phyloP scores from a whole-genome alignment of 2,329 filamentous ascomycete species.

The Thermomyces lanuginosus region DNA sequence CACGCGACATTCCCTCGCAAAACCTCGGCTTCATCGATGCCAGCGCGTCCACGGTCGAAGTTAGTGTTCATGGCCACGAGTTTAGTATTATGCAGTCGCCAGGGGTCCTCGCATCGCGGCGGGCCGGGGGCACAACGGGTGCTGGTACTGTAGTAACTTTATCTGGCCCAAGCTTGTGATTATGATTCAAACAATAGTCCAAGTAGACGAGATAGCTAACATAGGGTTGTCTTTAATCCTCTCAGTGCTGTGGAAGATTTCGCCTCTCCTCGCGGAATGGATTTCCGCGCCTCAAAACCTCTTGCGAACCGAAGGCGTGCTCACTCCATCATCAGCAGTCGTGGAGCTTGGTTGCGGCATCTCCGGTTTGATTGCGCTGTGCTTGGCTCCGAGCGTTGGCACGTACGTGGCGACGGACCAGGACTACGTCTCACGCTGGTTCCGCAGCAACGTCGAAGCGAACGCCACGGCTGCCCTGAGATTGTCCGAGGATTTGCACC shows the following conservation, averaged over 20 bases:
- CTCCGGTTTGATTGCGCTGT: constrained; percentile 59
- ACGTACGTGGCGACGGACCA: constrained; percentile 77
- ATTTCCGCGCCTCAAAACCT: constrained; percentile 35
- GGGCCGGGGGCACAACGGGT: constrained; percentile 57
- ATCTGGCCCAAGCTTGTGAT: too few species aligned
- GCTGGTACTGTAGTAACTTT: too few species aligned
- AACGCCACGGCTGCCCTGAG: constrained; percentile 10
- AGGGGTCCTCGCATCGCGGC: constrained; percentile 58
- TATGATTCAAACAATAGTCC: too few species aligned
- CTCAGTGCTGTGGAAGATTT: constrained; percentile 78
- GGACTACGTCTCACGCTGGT: constrained; percentile 58
- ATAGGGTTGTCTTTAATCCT: too few species aligned
- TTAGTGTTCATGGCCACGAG: constrained; percentile 53
- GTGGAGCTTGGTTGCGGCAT: constrained; percentile 84
- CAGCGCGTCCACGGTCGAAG: constrained; percentile 45
- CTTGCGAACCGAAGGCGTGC: too few species aligned
- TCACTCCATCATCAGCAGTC: constrained; percentile 41
- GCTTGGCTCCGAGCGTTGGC: constrained; percentile 43
- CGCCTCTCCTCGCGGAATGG: constrained; percentile 69
- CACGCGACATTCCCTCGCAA: constrained; percentile 53
- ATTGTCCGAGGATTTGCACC: constrained; percentile 1
- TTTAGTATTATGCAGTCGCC: constrained; percentile 72
- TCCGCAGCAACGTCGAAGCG: constrained; percentile 56
- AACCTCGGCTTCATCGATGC: constrained; percentile 77
- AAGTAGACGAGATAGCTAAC: too few species aligned